phyloP scores from a whole-genome alignment of 306 rosid species.

The Canavalia ensiformis region DNA sequence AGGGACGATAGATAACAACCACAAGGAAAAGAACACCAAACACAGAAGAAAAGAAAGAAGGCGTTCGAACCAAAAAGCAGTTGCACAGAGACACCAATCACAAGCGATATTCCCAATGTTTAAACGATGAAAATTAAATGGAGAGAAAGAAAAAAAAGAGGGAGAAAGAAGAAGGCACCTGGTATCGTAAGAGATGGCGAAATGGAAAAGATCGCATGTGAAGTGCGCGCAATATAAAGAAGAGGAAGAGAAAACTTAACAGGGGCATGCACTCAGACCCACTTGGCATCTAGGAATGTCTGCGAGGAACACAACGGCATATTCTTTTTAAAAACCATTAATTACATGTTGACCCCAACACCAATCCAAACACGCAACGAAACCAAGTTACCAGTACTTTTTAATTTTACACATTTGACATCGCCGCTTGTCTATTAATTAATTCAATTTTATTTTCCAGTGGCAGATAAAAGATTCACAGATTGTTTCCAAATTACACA shows the following conservation, averaged over 20 bases:
- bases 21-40: neutral
- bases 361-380: neutral
- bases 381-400: neutral
- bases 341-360: constrained; percentile 4
- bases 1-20: neutral
- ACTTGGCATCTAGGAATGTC: constrained; percentile 63
- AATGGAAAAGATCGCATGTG: constrained; percentile 42
- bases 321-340: constrained; percentile 39
- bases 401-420: neutral
- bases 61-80: neutral
- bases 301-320: constrained; percentile 64
- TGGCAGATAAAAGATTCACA: neutral
- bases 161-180: neutral
- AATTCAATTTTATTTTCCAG: neutral
- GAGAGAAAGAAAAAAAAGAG: neutral
- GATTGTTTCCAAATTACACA: neutral
- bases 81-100: constrained; percentile 12
- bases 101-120: constrained; percentile 27
- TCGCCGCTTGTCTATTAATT: neutral
- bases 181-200: neutral
- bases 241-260: constrained; percentile 13
- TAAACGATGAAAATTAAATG: neutral
- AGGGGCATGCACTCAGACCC: constrained; percentile 33
- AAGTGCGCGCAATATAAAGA: constrained; percentile 33
- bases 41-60: neutral